A percentile compares a stretch with the other conserved stretches of the same genome.
Conservation (phyloP, 495 filamentous ascomycete genomes). For the Aspergillus olivimuriae region DNA sequence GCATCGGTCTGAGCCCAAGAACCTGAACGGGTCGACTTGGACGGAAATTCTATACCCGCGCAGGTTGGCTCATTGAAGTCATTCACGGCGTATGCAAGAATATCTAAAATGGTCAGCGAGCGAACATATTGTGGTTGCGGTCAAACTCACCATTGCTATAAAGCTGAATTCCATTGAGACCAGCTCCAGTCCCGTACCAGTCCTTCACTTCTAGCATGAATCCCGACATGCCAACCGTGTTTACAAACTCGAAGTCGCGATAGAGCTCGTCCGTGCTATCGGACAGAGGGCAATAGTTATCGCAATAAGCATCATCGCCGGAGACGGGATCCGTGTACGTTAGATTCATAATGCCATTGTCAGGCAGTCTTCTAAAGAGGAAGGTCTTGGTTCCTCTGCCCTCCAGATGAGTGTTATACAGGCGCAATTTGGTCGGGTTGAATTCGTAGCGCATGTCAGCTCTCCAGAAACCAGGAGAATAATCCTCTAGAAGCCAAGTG, state of each 20-base stretch:
- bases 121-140: background rate
- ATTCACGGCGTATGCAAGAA: conserved; percentile 76
- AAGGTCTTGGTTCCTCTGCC: conserved; percentile 83
- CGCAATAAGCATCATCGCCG: conserved; percentile 60
- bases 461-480: conserved; percentile 74
- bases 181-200: conserved; percentile 83
- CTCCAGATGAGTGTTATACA: conserved; percentile 84
- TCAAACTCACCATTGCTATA: conserved; percentile 59
- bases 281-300: conserved; percentile 73
- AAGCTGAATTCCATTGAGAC: conserved; percentile 83
- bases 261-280: conserved; percentile 53
- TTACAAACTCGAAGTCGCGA: conserved; percentile 90
- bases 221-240: conserved; percentile 78
- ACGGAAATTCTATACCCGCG: conserved; percentile 55
- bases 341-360: conserved; percentile 93
- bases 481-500: conserved; percentile 81
- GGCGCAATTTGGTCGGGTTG: conserved; percentile 72
- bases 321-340: conserved; percentile 76
- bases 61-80: conserved; percentile 87
- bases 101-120: conserved; percentile 45
- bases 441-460: conserved; percentile 79
- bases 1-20: conserved; percentile 64
- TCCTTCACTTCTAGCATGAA: conserved; percentile 79
- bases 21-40: conserved; percentile 60
- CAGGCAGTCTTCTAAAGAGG: conserved; percentile 72